Evolutionary conservation across 2,329 filamentous ascomycete species (phyloP).

Genomic region (Pseudophaeomoniella oleicola): DNA sequence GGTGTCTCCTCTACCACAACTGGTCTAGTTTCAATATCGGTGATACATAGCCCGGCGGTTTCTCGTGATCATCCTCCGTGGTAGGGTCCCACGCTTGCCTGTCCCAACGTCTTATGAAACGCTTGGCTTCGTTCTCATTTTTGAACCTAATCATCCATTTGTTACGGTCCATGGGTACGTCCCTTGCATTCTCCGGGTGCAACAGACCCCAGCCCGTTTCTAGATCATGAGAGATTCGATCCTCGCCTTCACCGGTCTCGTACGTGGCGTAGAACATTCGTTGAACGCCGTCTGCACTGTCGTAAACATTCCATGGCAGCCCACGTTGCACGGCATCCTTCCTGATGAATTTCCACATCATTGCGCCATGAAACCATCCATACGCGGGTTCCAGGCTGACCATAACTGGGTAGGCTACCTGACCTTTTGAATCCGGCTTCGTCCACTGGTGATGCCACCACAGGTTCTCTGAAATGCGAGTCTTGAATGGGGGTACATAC

Average conservation of each 20-base stretch:
- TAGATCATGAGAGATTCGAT: background rate
- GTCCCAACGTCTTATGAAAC: conserved; percentile 1
- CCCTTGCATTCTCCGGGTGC: background rate
- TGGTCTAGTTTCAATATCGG: too few relatives aligned
- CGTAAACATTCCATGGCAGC: conserved; percentile 1
- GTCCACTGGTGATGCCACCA: background rate
- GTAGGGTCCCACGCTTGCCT: conserved; percentile 1
- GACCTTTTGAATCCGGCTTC: background rate
- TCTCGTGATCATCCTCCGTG: too few relatives aligned
- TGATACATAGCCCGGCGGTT: too few relatives aligned
- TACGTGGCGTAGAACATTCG: background rate
- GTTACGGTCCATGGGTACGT: background rate
- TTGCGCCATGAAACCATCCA: background rate
- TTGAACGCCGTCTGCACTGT: background rate
- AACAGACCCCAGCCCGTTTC: background rate
- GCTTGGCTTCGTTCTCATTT: background rate
- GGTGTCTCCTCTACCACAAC: too few relatives aligned
- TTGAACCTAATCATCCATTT: background rate
- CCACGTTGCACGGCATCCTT: background rate
- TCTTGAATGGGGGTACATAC: background rate
- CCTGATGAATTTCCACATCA: background rate
- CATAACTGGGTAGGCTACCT: background rate
- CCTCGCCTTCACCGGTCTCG: background rate
- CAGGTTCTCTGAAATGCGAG: background rate
- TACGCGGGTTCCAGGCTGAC: background rate